A percentile compares a stretch with the other conserved stretches of the same genome.
phyloP scores from a whole-genome alignment of 352 stramenopile genomes.

The Phytophthora aleatoria region DNA sequence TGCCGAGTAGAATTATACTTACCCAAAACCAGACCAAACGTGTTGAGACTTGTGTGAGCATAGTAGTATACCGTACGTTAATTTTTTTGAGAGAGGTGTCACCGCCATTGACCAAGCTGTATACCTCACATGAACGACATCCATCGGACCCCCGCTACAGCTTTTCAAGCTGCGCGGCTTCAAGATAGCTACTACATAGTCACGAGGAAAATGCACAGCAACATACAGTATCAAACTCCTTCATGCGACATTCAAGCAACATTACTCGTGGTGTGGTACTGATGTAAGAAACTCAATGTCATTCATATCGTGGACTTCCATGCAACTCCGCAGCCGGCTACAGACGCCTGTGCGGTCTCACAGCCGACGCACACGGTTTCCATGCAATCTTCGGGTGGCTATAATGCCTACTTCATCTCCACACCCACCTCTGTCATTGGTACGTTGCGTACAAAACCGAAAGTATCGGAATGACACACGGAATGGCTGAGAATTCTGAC shows the following conservation, averaged over 20 bases:
- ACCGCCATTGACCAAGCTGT: too few relatives aligned
- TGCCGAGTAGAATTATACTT: conserved; percentile 10
- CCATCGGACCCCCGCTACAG: too few relatives aligned
- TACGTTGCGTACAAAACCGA: conserved; percentile 10
- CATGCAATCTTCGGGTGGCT: background rate
- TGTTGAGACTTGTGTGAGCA: background rate
- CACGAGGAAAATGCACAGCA: background rate
- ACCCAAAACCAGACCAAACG: background rate
- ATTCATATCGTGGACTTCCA: conserved; percentile 10
- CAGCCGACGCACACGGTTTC: background rate
- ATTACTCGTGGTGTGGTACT: background rate
- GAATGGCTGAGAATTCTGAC: conserved; percentile 12
- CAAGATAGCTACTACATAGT: too few relatives aligned
- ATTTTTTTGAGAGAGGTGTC: background rate
- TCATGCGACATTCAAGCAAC: conserved; percentile 6
- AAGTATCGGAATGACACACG: conserved; percentile 4
- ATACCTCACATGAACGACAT: too few relatives aligned
- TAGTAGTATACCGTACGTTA: too few relatives aligned
- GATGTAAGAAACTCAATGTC: background rate
- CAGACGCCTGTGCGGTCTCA: conserved; percentile 21
- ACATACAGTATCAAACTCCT: background rate
- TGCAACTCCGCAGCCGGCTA: conserved; percentile 21
- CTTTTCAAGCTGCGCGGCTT: too few relatives aligned
- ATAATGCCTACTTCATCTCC: background rate
- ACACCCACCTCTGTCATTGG: conserved; percentile 5